phyloP scores from a whole-genome alignment of 169 alveolate genomes.

The Cryptosporidium felis region DNA sequence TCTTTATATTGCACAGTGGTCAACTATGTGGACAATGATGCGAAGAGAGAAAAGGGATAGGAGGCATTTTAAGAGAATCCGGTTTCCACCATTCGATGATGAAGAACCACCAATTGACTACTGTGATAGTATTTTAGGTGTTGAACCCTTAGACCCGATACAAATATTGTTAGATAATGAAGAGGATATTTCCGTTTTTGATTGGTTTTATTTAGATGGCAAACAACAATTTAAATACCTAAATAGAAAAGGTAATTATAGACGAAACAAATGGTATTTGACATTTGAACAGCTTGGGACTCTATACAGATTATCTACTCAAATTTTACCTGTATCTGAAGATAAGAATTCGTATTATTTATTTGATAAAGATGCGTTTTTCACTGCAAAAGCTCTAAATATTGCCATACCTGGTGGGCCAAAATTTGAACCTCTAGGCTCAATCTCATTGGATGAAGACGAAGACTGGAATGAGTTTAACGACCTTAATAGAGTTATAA shows the following conservation, averaged over 20 bases:
- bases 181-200: conserved; percentile 98
- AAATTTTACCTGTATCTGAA: conserved; percentile 94
- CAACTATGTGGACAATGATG: conserved; percentile 99
- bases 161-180: conserved; percentile 97
- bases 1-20: conserved; percentile 99
- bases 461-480: conserved; percentile 99
- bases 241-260: conserved; percentile 89
- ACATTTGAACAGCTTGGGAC: conserved; percentile 96
- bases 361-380: conserved; percentile 95
- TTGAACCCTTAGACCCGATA: conserved; percentile 98
- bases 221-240: conserved; percentile 76
- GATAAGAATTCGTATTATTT: conserved; percentile 97
- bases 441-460: conserved; percentile 97
- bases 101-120: conserved; percentile 99
- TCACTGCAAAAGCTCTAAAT: conserved; percentile 99
- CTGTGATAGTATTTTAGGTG: conserved; percentile 96
- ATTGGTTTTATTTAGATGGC: conserved; percentile 95
- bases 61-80: conserved; percentile 99
- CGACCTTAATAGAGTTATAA: conserved; percentile 97
- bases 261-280: conserved; percentile 92
- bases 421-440: conserved; percentile 98
- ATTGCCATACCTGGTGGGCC: conserved; percentile 99
- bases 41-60: conserved; percentile 99
- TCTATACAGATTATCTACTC: conserved; percentile 96
- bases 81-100: conserved; percentile 99